phyloP scores from a whole-genome alignment of 1,139 yeast genomes.

The Candida sanyaensis region DNA sequence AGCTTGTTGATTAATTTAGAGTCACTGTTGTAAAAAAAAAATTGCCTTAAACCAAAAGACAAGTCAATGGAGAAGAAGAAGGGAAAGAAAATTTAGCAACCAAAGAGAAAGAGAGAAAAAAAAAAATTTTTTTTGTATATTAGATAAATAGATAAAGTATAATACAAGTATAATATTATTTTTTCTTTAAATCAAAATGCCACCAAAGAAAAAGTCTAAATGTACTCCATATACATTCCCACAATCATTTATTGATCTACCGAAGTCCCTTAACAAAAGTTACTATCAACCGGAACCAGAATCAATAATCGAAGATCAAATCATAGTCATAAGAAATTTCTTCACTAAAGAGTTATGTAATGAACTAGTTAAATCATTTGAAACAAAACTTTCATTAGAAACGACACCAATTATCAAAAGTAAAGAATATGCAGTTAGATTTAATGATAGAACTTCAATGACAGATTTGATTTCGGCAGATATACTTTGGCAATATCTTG shows the following conservation, averaged over 20 bases:
- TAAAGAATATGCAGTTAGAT: constrained; percentile 59
- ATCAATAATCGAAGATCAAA: constrained; percentile 39
- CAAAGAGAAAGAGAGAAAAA: too few species aligned
- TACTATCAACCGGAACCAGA: constrained; percentile 39
- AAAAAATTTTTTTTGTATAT: background rate
- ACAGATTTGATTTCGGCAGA: constrained; percentile 42
- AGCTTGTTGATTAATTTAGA: constrained; percentile 74
- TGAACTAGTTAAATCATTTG: constrained; percentile 43
- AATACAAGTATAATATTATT: background rate
- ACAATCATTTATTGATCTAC: constrained; percentile 22
- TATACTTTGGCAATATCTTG: constrained; percentile 47
- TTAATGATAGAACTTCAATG: constrained; percentile 53
- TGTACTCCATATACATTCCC: constrained; percentile 29
- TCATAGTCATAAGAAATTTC: constrained; percentile 46
- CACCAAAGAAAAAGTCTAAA: constrained; percentile 9
- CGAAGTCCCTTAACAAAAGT: constrained; percentile 21
- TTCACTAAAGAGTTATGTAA: constrained; percentile 44
- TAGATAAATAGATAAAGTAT: background rate
- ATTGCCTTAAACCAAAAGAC: too few species aligned
- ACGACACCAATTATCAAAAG: constrained; percentile 53
- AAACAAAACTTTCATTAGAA: constrained; percentile 33
- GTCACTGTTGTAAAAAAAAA: constrained; percentile 35
- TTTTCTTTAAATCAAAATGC: background rate
- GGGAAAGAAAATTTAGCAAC: background rate
- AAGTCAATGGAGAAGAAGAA: background rate